These are phyloP conservation scores for Xerocomus potaroensis DNA, from an alignment of 768 basidiomycete genomes.

Conservation along the genomic window DNA sequence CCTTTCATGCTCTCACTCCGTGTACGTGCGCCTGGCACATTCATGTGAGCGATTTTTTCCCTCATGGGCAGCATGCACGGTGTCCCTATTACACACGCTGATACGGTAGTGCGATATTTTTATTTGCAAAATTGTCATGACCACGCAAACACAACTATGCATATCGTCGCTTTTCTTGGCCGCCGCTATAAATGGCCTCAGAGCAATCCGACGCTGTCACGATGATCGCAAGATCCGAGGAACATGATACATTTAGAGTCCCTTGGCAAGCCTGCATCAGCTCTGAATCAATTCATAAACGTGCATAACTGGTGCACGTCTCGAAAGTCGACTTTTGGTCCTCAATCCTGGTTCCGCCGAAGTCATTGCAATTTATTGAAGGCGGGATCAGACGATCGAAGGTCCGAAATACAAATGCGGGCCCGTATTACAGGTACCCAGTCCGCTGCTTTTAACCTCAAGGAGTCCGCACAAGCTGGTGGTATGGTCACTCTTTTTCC, in stretches of 20 bases:
- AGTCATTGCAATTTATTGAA: not conserved
- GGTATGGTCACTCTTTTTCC: not conserved
- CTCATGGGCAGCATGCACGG: not conserved
- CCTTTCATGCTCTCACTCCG: not conserved
- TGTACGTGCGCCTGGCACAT: conserved; percentile 1
- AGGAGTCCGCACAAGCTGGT: not conserved
- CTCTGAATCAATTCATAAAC: not conserved
- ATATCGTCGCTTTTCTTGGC: too few species aligned
- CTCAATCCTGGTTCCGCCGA: not conserved
- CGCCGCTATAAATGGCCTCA: too few species aligned
- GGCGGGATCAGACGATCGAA: not conserved
- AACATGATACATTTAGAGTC: not conserved
- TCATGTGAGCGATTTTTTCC: not conserved
- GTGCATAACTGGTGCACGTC: not conserved
- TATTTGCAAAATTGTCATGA: not conserved
- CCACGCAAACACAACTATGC: too few species aligned
- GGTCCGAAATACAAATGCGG: not conserved
- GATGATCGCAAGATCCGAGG: not conserved
- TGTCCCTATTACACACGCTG: not conserved
- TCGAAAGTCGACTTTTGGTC: not conserved
- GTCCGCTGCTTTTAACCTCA: not conserved
- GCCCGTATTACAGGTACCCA: not conserved
- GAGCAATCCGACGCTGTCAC: not conserved
- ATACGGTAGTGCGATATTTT: not conserved
- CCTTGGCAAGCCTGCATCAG: not conserved